Conservation (phyloP, 2,329 filamentous ascomycete genomes). For the Colletotrichum sp. region DNA sequence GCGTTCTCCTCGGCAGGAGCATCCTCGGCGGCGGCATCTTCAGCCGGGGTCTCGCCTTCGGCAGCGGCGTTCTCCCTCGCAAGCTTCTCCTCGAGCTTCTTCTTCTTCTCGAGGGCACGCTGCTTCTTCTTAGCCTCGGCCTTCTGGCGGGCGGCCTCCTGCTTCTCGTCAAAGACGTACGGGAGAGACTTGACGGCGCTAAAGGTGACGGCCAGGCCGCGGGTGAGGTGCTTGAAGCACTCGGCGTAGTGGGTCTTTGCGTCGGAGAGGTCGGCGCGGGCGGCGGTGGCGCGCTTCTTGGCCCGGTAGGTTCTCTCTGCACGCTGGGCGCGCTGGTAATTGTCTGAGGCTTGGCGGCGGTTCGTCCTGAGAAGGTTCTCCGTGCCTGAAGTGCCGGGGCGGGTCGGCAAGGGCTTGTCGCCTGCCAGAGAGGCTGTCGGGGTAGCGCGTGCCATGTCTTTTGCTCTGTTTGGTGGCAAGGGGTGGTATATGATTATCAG, state of each 20-base stretch:
- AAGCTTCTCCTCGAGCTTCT: slow-evolving; percentile 38
- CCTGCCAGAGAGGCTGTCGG: background rate
- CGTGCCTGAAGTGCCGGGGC: slow-evolving; percentile 49
- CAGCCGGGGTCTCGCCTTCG: background rate
- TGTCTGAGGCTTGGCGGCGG: slow-evolving; percentile 41
- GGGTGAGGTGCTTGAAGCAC: slow-evolving; percentile 38
- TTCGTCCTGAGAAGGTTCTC: slow-evolving; percentile 44
- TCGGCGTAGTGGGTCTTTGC: slow-evolving; percentile 44
- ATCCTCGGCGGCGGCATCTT: background rate
- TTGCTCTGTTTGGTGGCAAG: background rate
- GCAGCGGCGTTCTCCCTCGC: slow-evolving; percentile 25
- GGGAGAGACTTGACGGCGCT: slow-evolving; percentile 35
- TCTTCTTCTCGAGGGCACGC: slow-evolving; percentile 37
- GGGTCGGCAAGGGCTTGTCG: slow-evolving; percentile 30
- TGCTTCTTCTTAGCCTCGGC: slow-evolving; percentile 33
- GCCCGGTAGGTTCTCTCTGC: slow-evolving; percentile 46
- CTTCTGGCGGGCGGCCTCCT: slow-evolving; percentile 33
- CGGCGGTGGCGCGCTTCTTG: slow-evolving; percentile 43
- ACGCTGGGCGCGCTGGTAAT: slow-evolving; percentile 40
- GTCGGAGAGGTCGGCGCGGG: slow-evolving; percentile 40
- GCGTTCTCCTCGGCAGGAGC: slow-evolving; percentile 1
- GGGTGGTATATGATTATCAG: background rate
- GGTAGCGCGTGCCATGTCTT: slow-evolving; percentile 19
- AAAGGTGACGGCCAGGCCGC: slow-evolving; percentile 35
- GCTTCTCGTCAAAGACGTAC: slow-evolving; percentile 42